phyloP scores from a whole-genome alignment of 2,329 filamentous ascomycete species.

The Allantophomopsis cytisporea region DNA sequence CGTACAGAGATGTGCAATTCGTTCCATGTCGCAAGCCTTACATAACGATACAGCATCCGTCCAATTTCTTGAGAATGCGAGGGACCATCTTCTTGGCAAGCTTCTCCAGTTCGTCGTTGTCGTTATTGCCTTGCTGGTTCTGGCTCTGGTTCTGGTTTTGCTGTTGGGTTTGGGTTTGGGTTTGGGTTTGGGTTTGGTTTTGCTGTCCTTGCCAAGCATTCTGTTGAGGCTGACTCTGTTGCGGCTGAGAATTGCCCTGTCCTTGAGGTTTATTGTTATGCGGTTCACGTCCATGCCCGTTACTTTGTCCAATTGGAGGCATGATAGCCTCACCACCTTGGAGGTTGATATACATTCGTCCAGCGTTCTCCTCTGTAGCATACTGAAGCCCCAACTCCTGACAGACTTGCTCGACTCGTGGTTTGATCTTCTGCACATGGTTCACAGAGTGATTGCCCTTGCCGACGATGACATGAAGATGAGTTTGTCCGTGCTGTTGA shows the following conservation, averaged over 20 bases:
- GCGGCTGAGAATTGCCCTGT: slow-evolving; percentile 12
- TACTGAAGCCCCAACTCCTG: slow-evolving; percentile 71
- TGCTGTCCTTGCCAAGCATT: slow-evolving; percentile 30
- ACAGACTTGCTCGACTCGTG: slow-evolving; percentile 82
- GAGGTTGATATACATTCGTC: slow-evolving; percentile 79
- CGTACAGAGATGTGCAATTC: too few species aligned
- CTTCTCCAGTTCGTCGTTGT: slow-evolving; percentile 16
- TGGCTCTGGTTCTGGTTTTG: slow-evolving; percentile 24
- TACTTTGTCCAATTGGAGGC: slow-evolving; percentile 27
- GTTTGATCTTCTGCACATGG: slow-evolving; percentile 89
- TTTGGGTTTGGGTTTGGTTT: slow-evolving; percentile 26
- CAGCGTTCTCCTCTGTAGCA: slow-evolving; percentile 76
- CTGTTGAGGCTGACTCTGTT: slow-evolving; percentile 27
- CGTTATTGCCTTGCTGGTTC: slow-evolving; percentile 19
- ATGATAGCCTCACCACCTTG: slow-evolving; percentile 52
- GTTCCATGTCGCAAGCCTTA: slow-evolving; percentile 3
- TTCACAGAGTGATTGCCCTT: slow-evolving; percentile 79
- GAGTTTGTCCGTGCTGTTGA: slow-evolving; percentile 56
- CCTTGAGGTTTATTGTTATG: slow-evolving; percentile 22
- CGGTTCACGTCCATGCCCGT: slow-evolving; percentile 13
- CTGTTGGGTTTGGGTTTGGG: slow-evolving; percentile 27
- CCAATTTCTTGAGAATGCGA: slow-evolving; percentile 16
- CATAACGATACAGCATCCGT: slow-evolving; percentile 18
- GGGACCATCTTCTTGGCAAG: slow-evolving; percentile 17
- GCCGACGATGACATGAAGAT: slow-evolving; percentile 91